Evolutionary conservation across 2,329 filamentous ascomycete genomes (phyloP).

Genomic region (Trichoderma polysporum): DNA sequence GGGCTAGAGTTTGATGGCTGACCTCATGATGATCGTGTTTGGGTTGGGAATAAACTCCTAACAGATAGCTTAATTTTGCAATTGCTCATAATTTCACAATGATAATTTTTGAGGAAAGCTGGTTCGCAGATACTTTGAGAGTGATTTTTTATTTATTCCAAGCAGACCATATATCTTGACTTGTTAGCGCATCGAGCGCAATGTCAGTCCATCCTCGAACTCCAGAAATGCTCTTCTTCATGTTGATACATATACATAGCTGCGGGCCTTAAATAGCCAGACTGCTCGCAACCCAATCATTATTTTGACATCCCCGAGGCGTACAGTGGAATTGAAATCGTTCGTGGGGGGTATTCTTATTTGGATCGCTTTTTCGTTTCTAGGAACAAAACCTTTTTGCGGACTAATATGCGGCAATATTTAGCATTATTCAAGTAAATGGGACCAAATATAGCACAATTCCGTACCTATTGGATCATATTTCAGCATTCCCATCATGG

Average conservation of each 20-base stretch:
- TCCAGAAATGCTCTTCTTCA: slow-evolving; percentile 32
- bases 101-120: not conserved
- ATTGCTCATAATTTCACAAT: not conserved
- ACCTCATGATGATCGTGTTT: not conserved
- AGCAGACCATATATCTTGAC: slow-evolving; percentile 12
- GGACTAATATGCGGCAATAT: slow-evolving; percentile 55
- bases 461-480: slow-evolving; percentile 89
- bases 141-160: slow-evolving; percentile 15
- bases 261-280: not conserved
- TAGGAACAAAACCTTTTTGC: slow-evolving; percentile 92
- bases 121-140: not conserved
- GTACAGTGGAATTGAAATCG: not conserved
- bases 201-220: slow-evolving; percentile 29
- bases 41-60: not conserved
- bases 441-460: not conserved
- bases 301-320: not conserved
- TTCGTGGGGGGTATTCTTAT: slow-evolving; percentile 32
- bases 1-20: too few relatives aligned
- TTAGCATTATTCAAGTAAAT: not conserved
- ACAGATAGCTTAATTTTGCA: not conserved
- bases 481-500: slow-evolving; percentile 95
- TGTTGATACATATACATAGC: slow-evolving; percentile 32
- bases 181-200: slow-evolving; percentile 16
- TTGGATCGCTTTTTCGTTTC: slow-evolving; percentile 81
- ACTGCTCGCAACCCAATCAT: not conserved